Evolutionary conservation across 2,329 filamentous ascomycete genomes (phyloP).

Genomic region (Waltergamsia citrina): DNA sequence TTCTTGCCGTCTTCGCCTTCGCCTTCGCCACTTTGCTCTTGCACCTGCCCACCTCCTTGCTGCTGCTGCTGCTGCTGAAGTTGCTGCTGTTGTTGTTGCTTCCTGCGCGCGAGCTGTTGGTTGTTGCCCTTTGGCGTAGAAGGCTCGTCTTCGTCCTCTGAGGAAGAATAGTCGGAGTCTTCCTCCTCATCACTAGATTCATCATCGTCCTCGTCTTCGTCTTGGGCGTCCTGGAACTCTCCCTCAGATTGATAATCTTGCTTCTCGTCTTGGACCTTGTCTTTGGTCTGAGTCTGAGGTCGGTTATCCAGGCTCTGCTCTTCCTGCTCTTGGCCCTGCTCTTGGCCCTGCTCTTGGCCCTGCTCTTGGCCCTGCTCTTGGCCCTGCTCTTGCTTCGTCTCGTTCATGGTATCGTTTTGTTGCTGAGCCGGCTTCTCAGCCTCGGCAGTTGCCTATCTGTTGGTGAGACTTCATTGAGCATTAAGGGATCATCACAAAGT

Average conservation of each 20-base stretch:
- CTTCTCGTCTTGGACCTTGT: constrained; percentile 5
- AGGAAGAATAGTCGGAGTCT: constrained; percentile 6
- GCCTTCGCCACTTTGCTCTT: constrained; percentile 3
- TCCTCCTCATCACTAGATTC: constrained; percentile 4
- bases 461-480: not conserved
- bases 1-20: constrained; percentile 5
- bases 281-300: constrained; percentile 6
- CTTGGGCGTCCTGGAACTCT: constrained; percentile 6
- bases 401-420: constrained; percentile 1
- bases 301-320: constrained; percentile 6
- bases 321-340: constrained; percentile 4
- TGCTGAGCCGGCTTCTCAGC: constrained; percentile 1
- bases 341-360: constrained; percentile 3
- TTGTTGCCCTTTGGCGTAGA: constrained; percentile 5
- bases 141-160: constrained; percentile 8
- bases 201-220: constrained; percentile 3
- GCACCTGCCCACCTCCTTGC: constrained; percentile 3
- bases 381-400: constrained; percentile 5
- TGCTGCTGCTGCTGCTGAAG: constrained; percentile 4
- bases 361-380: constrained; percentile 3
- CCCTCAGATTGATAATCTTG: constrained; percentile 5
- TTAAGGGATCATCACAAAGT: too few species aligned
- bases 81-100: not conserved
- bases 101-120: constrained; percentile 4
- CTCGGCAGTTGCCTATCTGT: constrained; percentile 2